These are phyloP conservation scores for Bruguiera gymnorhiza DNA, from an alignment of 345 rosid species.

Conservation along the genomic window DNA sequence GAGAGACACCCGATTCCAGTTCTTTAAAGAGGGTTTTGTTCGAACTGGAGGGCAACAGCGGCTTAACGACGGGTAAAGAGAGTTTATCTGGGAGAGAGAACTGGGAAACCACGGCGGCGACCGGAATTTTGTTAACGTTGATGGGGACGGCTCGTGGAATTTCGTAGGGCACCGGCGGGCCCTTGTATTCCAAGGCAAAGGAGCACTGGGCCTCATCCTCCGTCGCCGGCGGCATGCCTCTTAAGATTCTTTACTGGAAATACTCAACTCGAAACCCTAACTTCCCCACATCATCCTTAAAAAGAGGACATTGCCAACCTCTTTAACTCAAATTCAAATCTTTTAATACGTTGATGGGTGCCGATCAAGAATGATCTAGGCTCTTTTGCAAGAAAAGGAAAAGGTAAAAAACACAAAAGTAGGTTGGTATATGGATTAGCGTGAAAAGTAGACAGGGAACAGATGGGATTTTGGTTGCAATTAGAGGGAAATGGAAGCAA, in stretches of 20 bases:
- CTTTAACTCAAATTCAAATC: conserved; percentile 12
- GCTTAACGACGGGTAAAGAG: conserved; percentile 78
- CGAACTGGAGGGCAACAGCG: conserved; percentile 52
- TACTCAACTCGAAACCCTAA: neutral
- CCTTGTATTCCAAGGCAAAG: conserved; percentile 78
- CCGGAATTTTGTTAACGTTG: conserved; percentile 78
- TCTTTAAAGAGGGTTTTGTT: conserved; percentile 44
- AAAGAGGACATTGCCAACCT: neutral
- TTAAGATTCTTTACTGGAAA: neutral
- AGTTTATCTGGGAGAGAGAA: conserved; percentile 51
- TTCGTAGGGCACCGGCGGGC: conserved; percentile 78
- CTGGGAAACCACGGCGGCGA: conserved; percentile 90
- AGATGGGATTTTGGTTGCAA: conserved; percentile 14
- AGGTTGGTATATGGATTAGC: no score
- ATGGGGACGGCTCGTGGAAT: conserved; percentile 90
- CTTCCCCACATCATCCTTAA: conserved; percentile 7
- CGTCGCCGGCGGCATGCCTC: conserved; percentile 19
- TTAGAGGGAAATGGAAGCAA: conserved; percentile 13
- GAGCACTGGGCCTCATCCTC: conserved; percentile 58
- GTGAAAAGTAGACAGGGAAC: neutral
- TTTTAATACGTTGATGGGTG: neutral
- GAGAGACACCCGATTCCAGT: conserved; percentile 36
- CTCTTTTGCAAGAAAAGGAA: neutral
- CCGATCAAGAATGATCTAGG: neutral
- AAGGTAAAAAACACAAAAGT: neutral